These are phyloP conservation scores for Remersonia thermophila DNA, from an alignment of 2,329 filamentous ascomycete species.

Conservation along the genomic window DNA sequence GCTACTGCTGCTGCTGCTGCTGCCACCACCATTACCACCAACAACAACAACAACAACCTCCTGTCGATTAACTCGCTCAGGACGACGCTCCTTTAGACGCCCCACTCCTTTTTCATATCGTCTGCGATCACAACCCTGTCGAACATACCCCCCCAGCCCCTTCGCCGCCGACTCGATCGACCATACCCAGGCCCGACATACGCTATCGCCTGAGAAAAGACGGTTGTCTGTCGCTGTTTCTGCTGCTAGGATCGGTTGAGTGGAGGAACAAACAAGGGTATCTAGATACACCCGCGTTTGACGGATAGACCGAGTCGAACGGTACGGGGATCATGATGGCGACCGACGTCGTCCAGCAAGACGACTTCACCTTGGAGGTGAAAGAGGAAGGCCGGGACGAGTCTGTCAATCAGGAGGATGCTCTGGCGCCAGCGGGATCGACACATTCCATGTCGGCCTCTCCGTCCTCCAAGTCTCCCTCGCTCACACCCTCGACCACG, in stretches of 20 bases:
- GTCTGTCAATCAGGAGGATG: slow-evolving; percentile 14
- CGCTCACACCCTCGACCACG: slow-evolving; percentile 8
- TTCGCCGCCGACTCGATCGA: neutral
- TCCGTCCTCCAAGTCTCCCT: slow-evolving; percentile 19
- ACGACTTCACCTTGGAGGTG: neutral
- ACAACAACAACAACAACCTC: slow-evolving; percentile 11
- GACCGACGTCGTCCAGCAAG: slow-evolving; percentile 15
- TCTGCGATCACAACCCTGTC: slow-evolving; percentile 1
- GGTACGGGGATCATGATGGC: slow-evolving; percentile 14
- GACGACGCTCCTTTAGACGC: slow-evolving; percentile 27
- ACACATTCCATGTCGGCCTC: slow-evolving; percentile 26
- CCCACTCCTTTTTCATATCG: slow-evolving; percentile 3
- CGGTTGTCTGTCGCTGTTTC: neutral
- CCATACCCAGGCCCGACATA: neutral
- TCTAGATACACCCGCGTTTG: no score
- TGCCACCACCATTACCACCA: no score
- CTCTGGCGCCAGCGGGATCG: slow-evolving; percentile 19
- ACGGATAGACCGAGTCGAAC: slow-evolving; percentile 1
- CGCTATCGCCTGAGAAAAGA: neutral
- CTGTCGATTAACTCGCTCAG: slow-evolving; percentile 16
- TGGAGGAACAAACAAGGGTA: slow-evolving; percentile 1
- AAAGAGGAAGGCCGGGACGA: slow-evolving; percentile 1
- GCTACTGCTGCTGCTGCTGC: no score
- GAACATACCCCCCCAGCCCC: neutral
- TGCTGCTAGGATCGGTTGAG: neutral